Evolutionary conservation across 495 filamentous ascomycete genomes (phyloP), one percentile per base, ranked within the genome.

Genomic region (Penicillium antarcticum): DNA sequence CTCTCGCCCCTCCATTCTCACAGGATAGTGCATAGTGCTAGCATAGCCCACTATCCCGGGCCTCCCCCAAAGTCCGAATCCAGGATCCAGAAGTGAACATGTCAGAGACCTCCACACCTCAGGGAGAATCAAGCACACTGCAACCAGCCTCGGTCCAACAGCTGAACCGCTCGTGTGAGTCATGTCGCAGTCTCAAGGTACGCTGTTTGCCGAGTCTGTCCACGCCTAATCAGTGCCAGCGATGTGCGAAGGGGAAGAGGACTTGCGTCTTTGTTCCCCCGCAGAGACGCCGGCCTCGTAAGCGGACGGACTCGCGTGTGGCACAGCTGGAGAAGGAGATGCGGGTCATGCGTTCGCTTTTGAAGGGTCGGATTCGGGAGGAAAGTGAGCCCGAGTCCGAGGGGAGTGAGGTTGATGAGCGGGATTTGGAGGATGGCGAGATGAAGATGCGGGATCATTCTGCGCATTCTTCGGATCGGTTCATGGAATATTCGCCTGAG

Each of bases 311-410:
- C 62, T 88, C 82, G 36, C 79, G 90, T 13, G 90, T 96, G 8
- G 87, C 89, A 4, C 90, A 95, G 70, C 74, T 96, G 21, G 91
- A 96, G 68, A 90, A 83, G 72, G 92, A 91, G 70, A 90, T 96
- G 61, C 87, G 91, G 61, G 84, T 69, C 57, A 75, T 75, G 72
- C 70, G 70, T 36, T 69, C 72, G 10, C 57, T 72, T 19, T 58
- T 75, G n/a, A 73, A 73, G 44, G 67, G 61, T 48, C 65, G 68
- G 2, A 60, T 72, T 23, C 62, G 53, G 0, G 61, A 69, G 38
- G 69, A 72, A 26, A 68, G 62, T 19, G 67, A 63, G 24, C 58
- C 56, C n/a, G 65, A 69, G 21, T 68, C 63, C 9, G 61, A 59
- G 10, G 66, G 57, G 10, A 71, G 69, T 21, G 49, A 58, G 7